Conservation (phyloP, 352 stramenopile genomes). For the Pythium pyrilobum region DNA sequence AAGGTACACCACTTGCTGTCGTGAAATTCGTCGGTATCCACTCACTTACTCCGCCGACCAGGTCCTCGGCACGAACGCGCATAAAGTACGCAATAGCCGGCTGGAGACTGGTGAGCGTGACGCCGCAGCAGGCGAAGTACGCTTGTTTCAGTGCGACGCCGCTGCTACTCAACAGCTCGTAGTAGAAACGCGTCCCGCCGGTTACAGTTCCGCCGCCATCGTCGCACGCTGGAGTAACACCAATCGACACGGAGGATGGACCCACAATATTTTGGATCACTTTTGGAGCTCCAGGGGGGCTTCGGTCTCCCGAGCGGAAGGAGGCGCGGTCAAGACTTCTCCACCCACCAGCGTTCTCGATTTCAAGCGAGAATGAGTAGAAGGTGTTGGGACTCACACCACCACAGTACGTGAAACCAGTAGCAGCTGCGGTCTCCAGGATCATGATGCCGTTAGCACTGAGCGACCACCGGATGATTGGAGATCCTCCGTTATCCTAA, state of each 20-base stretch:
- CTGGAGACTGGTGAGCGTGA: constrained; percentile 15
- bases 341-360: constrained; percentile 37
- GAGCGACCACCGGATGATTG: constrained; percentile 33
- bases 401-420: constrained; percentile 32
- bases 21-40: constrained; percentile 25
- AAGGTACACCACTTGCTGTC: constrained; percentile 26
- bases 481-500: constrained; percentile 39
- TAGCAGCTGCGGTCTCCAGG: constrained; percentile 16
- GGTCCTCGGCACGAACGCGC: constrained; percentile 15
- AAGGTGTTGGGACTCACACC: constrained; percentile 12
- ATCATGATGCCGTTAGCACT: constrained; percentile 24
- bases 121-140: constrained; percentile 15
- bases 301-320: constrained; percentile 21
- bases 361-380: constrained; percentile 39
- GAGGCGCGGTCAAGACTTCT: constrained; percentile 16
- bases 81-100: constrained; percentile 22
- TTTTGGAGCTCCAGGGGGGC: constrained; percentile 6
- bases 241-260: constrained; percentile 13
- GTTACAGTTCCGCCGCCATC: constrained; percentile 15
- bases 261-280: constrained; percentile 9
- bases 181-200: constrained; percentile 7
- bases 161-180: constrained; percentile 13
- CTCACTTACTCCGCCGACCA: constrained; percentile 11
- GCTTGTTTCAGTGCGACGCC: background rate
- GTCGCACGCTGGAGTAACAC: constrained; percentile 27